phyloP scores from a whole-genome alignment of 495 filamentous ascomycete genomes.

The Extremus antarcticus region DNA sequence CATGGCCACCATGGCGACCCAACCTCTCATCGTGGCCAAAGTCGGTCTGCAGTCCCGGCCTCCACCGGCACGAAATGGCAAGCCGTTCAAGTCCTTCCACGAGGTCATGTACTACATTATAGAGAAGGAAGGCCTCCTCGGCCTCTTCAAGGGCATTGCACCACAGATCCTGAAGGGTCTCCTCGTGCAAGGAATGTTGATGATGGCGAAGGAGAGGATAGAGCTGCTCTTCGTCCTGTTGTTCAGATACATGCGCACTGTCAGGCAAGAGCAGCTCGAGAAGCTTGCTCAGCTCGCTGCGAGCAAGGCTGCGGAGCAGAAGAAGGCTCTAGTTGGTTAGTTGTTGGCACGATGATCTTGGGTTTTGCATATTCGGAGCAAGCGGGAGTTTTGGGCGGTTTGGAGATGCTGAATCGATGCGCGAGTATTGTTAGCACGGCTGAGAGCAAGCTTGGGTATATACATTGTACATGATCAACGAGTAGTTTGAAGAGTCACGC shows the following conservation, averaged over 20 bases:
- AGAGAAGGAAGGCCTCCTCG: slow-evolving; percentile 68
- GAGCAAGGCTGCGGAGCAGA: slow-evolving; percentile 16
- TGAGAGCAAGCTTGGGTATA: background rate
- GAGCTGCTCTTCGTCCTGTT: slow-evolving; percentile 82
- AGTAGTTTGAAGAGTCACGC: background rate
- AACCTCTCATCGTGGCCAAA: slow-evolving; percentile 96
- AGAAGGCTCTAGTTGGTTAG: background rate
- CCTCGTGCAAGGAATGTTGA: slow-evolving; percentile 85
- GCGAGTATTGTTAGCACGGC: background rate
- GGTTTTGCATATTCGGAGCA: background rate
- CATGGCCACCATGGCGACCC: slow-evolving; percentile 82
- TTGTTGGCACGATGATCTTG: background rate
- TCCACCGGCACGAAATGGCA: slow-evolving; percentile 70
- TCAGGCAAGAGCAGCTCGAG: slow-evolving; percentile 59
- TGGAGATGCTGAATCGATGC: background rate
- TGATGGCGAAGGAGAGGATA: slow-evolving; percentile 99
- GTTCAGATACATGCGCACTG: slow-evolving; percentile 63
- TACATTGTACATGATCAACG: background rate
- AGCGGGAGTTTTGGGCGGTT: background rate
- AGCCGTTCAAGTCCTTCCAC: slow-evolving; percentile 86
- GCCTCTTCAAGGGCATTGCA: slow-evolving; percentile 92
- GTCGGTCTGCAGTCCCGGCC: slow-evolving; percentile 90
- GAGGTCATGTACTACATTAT: slow-evolving; percentile 94
- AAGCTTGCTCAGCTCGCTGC: slow-evolving; percentile 51
- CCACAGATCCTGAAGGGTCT: slow-evolving; percentile 90